Base-by-base conservation (phyloP, 805 yeast species). In the Lipomyces japonicus region DNA sequence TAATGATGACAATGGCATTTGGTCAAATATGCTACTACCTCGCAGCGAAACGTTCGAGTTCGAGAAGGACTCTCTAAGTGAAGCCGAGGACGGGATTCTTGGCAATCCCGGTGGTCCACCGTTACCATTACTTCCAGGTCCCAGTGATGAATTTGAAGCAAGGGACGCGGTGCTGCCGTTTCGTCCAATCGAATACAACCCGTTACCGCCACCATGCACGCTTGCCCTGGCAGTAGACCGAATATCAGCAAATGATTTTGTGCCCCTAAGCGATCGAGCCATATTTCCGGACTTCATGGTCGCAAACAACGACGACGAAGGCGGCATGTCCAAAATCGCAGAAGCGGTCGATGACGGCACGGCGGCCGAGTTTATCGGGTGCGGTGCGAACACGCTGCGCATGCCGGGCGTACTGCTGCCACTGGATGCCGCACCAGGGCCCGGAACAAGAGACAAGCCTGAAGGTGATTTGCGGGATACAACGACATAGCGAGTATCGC, bases 191-290 rank as follows among this genome's bases (percentile, higher is more conserved):
- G 52, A 28, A 18, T 52, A 52, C 36, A 48, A 40, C 3, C 47
- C 48, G 28, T 44, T 18, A 19, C 21, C 21, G 21, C 7, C 16
- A 6, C n/a, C 5, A 18, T 34, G 37, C 16, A 44, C 45, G 18
- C 18, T 40, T 10, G 51, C 22, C 9, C 58, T 53, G n/a, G 56
- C 48, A 4, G 61, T 47, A 1, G 63, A 60, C 16, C 70, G 57
- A 37, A 66, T 61, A 37, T 67, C 70, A 16, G 67, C 70, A 50
- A 61, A 67, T 3, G 69, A 65, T 57, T 64, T 64, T n/a, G 68
- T 62, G 18, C 64, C 65, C 25, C 68, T 44, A 41, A 65, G 42
- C 35, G 43, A 14, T 26, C 22, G 32, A 10, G 23, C 22, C 18
- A 23, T 6, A 4, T 41, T 6, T n/a, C 25, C 22, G 4, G 44